phyloP scores from a whole-genome alignment of 768 basidiomycete species.

The Termitomyces sp. region DNA sequence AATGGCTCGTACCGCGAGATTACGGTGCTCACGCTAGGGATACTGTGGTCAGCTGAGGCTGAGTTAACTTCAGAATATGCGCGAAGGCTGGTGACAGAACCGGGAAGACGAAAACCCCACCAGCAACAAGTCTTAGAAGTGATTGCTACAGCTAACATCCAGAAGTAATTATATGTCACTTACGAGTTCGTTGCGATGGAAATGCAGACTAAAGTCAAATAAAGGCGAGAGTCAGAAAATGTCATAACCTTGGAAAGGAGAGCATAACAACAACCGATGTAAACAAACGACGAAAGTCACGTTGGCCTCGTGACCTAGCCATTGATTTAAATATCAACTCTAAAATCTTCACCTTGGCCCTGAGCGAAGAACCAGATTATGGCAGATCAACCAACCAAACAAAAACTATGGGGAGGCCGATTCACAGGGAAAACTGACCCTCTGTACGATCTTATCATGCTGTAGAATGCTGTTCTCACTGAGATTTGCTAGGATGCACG shows the following conservation, averaged over 20 bases:
- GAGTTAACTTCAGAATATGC: conserved; percentile 55
- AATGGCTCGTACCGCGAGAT: background rate
- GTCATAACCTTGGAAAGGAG: background rate
- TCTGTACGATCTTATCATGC: conserved; percentile 41
- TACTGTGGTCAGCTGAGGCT: conserved; percentile 76
- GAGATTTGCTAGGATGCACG: conserved; percentile 73
- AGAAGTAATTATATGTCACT: conserved; percentile 17
- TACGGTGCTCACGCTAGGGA: conserved; percentile 57
- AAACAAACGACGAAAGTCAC: background rate
- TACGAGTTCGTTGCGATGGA: conserved; percentile 65
- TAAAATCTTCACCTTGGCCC: background rate
- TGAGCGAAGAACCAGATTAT: conserved; percentile 14
- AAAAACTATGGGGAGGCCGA: conserved; percentile 85
- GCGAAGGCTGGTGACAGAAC: conserved; percentile 63
- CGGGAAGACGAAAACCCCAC: conserved; percentile 79
- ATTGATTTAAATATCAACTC: background rate
- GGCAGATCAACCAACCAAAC: conserved; percentile 40
- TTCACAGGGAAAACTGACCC: conserved; percentile 91
- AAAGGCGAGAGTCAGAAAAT: background rate
- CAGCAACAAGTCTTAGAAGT: conserved; percentile 57
- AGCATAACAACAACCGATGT: too few species aligned
- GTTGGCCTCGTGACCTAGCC: background rate
- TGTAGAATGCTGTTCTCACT: background rate
- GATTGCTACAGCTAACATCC: background rate
- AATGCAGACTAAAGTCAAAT: conserved; percentile 29